Base-by-base conservation (phyloP, 2,329 filamentous ascomycete genomes). In the Lecanicillium sp. region DNA sequence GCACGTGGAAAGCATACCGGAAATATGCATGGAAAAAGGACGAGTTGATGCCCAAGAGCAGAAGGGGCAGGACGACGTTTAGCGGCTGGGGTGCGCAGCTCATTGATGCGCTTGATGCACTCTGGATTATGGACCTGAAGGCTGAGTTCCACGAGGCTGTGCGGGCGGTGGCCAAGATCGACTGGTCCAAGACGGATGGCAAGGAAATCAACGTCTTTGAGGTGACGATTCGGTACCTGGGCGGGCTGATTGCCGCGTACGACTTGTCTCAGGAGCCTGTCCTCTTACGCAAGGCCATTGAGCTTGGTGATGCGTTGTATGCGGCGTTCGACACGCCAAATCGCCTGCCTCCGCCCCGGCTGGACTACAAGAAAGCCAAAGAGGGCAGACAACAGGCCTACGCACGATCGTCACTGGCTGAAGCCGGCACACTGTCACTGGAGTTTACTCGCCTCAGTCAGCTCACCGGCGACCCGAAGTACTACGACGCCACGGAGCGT, bases 391-490 rank as follows among this genome's bases (percentile, higher is more conserved):
- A 68, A 35, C 42, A 35, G 6, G 60, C 60, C 17, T 57, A 63
- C 30, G 42, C 45, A 12, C 53, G 50, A 38, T 64, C 68, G 48
- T 59, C 64, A 3, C 58, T 60, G 7, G 69, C 69, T 19, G 66
- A 64, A n/a, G 60, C 62, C 13, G 84, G 83, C 22, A 84, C 81
- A 9, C 66, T 89, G 40, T 78, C 77, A 8, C 58, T 90, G 42
- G 84, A 89, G 53, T 87, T 89, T 53, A 87, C 81, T 3, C 69
- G 84, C 5, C 66, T 90, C 33, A 78, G 79, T 15, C 84, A 89
- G 59, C 64, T 89, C 42, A 87, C 84, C 0, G 77, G 76, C 36
- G 69, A 87, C 43, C 61, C 74, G 39, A 87, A 82, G 55, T 89
- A 84, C 60, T 88, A 83, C 57, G 82, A 87, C 58, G 83, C 81